A percentile compares a stretch with the other conserved stretches of the same genome.
phyloP scores from a whole-genome alignment of 306 rosid species.

The Inga laurina region DNA sequence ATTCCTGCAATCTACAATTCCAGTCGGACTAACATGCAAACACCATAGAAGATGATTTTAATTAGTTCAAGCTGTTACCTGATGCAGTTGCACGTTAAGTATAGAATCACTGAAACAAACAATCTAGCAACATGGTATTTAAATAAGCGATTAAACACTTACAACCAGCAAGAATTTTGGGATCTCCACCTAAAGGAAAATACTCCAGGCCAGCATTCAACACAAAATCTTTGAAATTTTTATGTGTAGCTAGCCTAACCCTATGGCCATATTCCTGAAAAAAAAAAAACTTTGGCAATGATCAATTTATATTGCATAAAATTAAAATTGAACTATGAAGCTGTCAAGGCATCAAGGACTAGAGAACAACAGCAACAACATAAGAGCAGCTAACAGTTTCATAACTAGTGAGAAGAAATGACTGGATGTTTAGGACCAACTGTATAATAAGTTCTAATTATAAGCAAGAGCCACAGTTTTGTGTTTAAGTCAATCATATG shows the following conservation, averaged over 20 bases:
- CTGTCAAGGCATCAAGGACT: slow-evolving; percentile 8
- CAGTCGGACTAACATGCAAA: slow-evolving; percentile 5
- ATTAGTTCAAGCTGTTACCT: background rate
- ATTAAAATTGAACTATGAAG: slow-evolving; percentile 6
- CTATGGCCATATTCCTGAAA: slow-evolving; percentile 89
- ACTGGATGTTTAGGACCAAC: slow-evolving; percentile 17
- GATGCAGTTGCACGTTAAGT: background rate
- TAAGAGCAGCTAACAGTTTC: slow-evolving; percentile 14
- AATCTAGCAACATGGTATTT: background rate
- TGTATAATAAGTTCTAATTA: background rate
- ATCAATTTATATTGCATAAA: slow-evolving; percentile 27
- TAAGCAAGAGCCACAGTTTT: background rate
- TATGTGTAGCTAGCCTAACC: slow-evolving; percentile 92
- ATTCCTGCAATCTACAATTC: slow-evolving; percentile 14
- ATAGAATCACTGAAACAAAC: slow-evolving; percentile 20
- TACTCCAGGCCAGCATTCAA: slow-evolving; percentile 85
- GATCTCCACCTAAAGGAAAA: slow-evolving; percentile 95
- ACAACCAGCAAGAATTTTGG: slow-evolving; percentile 98
- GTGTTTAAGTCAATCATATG: slow-evolving; percentile 9
- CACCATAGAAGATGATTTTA: slow-evolving; percentile 1
- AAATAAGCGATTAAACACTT: slow-evolving; percentile 50
- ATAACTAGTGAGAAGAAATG: background rate
- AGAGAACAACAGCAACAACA: slow-evolving; percentile 10
- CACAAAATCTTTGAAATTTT: slow-evolving; percentile 89
- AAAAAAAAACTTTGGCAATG: slow-evolving; percentile 37